Percentiles rank a stretch among this genome's conserved stretches.
Conservation (phyloP, 805 yeast species). For the Dipodascus geniculatus region DNA sequence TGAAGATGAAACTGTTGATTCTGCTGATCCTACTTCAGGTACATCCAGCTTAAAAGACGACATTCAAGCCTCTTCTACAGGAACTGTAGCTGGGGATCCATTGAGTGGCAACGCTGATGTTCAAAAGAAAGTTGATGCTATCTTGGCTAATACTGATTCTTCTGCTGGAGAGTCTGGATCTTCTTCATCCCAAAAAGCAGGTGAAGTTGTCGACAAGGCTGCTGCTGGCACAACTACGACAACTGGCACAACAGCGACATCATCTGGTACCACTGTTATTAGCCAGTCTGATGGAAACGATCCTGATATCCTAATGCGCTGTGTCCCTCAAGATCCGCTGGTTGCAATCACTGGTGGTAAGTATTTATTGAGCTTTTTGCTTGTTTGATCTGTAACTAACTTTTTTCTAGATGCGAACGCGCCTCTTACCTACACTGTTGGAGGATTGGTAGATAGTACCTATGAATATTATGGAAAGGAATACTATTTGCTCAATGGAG, state of each 20-base stretch:
- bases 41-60: too few species aligned
- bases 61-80: too few species aligned
- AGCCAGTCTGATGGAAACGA: background rate
- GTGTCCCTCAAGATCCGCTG: background rate
- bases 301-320: background rate
- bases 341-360: background rate
- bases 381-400: background rate
- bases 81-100: too few species aligned
- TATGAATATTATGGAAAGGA: conserved; percentile 41
- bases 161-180: background rate
- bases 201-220: background rate
- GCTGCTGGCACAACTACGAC: background rate
- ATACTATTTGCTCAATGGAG: conserved; percentile 31
- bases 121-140: too few species aligned
- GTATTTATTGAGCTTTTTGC: background rate
- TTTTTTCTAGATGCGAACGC: conserved; percentile 2
- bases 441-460: conserved; percentile 36
- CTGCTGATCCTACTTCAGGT: too few species aligned
- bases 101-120: too few species aligned
- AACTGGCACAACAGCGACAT: background rate
- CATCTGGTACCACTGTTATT: background rate
- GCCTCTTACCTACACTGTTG: conserved; percentile 24
- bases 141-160: background rate
- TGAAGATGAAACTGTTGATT: too few species aligned
- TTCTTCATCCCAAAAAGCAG: background rate